Evolutionary conservation across 371 early-diverging fungal genomes (phyloP), one percentile per base, ranked within the genome.

Genomic region (Furculomyces boomerangus): DNA sequence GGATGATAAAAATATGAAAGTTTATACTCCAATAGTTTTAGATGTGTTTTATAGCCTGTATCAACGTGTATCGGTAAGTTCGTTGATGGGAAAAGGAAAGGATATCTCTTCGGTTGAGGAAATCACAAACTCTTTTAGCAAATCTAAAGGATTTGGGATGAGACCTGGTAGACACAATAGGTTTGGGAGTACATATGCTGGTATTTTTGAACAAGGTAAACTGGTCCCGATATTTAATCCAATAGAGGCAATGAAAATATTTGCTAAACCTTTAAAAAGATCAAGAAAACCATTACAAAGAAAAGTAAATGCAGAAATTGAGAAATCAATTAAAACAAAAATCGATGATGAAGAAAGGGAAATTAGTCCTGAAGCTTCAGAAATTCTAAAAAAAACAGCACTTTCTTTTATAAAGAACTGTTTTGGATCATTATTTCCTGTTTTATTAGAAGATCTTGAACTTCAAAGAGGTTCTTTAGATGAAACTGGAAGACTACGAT

Each of bases 11-110:
- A 62, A 57, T 31, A 49, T 57, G 40, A 59, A 50, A 41, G 58
- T 57, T 24, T 60, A 61, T 31, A 56, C 57, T 24, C 55, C 63
- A 20, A 57, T 60, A 0, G 55, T 70, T 20, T 51, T 62, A 40
- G 70, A 70, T 54, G 60, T 68, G 26, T 41, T 70, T 18, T 70
- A 67, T 53, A 59, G 59, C 26, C 28, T 65, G 32, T 68, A 63
- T 49, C 61, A 63, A 52, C 62, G 68, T 13, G 68, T 67, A 2
- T 59, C 68, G 0, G 68, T 56, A 2, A 35, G 57, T 1, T 57
- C 60, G 0, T 53, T 67, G 25, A 58, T 60, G 28, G 56, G 53
- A 20, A 31, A 47, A 44, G 18, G 31, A 7, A 35, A 31, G 7
- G 28, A 59, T n/a, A n/a, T n/a, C n/a, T n/a, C n/a, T n/a, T 43